phyloP scores from a whole-genome alignment of 148 eudicot species.

The Dianthus caryophyllus region DNA sequence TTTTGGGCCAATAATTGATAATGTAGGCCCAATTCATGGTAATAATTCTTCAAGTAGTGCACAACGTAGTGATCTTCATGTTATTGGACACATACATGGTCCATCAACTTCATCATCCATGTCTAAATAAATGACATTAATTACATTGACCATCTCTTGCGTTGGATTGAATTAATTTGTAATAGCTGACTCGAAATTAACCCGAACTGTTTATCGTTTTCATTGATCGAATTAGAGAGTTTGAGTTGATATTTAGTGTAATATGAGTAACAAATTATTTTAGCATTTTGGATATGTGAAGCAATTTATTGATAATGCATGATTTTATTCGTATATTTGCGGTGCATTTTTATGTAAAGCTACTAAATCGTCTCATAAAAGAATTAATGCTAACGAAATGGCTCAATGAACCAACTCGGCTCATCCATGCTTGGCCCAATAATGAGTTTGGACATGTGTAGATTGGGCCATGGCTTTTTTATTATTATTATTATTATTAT shows the following conservation, averaged over 20 bases:
- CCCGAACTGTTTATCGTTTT: not conserved
- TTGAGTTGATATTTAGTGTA: slow-evolving; percentile 8
- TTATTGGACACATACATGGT: slow-evolving; percentile 30
- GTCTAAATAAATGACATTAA: slow-evolving; percentile 25
- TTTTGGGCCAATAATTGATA: slow-evolving; percentile 15
- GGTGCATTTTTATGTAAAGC: too few species aligned
- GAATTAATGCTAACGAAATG: too few species aligned
- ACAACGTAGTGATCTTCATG: slow-evolving; percentile 27
- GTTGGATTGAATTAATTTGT: not conserved
- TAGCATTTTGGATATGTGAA: not conserved
- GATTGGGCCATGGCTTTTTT: too few species aligned
- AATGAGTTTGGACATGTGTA: too few species aligned
- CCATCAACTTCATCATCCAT: slow-evolving; percentile 31
- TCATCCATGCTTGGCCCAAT: too few species aligned
- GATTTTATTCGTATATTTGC: too few species aligned
- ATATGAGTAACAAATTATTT: slow-evolving; percentile 8
- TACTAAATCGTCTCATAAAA: too few species aligned
- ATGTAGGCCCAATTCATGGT: slow-evolving; percentile 20
- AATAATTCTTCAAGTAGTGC: not conserved
- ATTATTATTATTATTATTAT: too few species aligned
- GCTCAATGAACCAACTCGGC: too few species aligned
- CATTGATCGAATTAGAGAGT: not conserved
- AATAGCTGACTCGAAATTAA: not conserved
- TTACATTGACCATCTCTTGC: not conserved
- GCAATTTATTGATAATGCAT: too few species aligned